Percentiles rank a stretch among this genome's conserved stretches.
These are phyloP conservation scores for Lactarius quietus DNA, from an alignment of 768 basidiomycete species.

Conservation along the genomic window DNA sequence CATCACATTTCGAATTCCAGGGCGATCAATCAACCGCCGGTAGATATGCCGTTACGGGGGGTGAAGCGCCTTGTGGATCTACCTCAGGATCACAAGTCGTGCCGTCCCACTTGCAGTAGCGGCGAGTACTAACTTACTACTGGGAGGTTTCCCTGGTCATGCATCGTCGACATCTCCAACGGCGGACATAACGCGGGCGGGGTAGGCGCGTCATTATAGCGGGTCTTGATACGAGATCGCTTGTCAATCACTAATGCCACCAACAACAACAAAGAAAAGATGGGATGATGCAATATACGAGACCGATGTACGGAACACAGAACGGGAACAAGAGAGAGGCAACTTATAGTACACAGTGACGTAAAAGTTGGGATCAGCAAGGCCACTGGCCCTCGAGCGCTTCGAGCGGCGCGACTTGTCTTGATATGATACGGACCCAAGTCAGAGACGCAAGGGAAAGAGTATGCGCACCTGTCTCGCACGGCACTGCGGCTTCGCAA, in stretches of 20 bases:
- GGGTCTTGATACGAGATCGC: neutral
- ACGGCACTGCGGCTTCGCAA: conserved; percentile 86
- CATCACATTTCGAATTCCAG: neutral
- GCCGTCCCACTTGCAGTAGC: too few relatives aligned
- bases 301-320: neutral
- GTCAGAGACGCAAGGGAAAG: neutral
- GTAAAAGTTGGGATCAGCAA: neutral
- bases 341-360: conserved; percentile 7
- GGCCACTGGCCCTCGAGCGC: conserved; percentile 19
- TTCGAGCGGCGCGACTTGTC: conserved; percentile 26
- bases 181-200: neutral
- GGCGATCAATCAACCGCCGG: neutral
- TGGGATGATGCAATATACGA: conserved; percentile 8
- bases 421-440: too few relatives aligned
- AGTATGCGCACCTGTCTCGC: conserved; percentile 79
- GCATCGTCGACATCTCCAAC: neutral
- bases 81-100: too few relatives aligned
- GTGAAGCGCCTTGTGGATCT: neutral
- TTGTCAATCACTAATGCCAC: neutral
- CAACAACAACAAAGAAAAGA: neutral
- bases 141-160: neutral
- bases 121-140: too few relatives aligned
- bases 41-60: neutral
- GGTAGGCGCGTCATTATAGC: neutral
- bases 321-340: conserved; percentile 4